Evolutionary conservation across 2,329 filamentous ascomycete genomes (phyloP).

Genomic region (Xylariales sp.): DNA sequence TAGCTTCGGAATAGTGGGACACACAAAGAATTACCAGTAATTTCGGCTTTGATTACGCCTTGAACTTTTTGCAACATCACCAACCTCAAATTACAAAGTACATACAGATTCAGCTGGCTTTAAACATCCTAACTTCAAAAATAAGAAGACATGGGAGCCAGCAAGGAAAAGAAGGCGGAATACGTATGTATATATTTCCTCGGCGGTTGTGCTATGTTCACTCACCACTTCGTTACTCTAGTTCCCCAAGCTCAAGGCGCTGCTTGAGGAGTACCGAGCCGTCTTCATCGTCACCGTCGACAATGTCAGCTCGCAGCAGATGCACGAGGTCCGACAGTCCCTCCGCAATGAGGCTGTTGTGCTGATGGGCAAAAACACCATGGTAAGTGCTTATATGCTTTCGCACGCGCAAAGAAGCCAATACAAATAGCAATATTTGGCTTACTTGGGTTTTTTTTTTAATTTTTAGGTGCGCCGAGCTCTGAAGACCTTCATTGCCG

Average conservation of each 20-base stretch:
- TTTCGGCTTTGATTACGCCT: constrained; percentile 31
- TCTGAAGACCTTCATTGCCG: constrained; percentile 90
- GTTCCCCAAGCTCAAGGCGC: constrained; percentile 99
- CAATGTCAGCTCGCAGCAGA: constrained; percentile 99
- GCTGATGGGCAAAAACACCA: constrained; percentile 99
- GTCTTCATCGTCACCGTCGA: constrained; percentile 98
- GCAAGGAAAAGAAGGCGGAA: constrained; percentile 87
- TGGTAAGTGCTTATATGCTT: constrained; percentile 64
- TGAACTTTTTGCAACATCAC: constrained; percentile 34
- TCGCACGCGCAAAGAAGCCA: background rate
- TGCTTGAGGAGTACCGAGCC: constrained; percentile 95
- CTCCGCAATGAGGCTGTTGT: constrained; percentile 94
- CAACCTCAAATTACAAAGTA: constrained; percentile 40
- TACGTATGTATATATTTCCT: constrained; percentile 41
- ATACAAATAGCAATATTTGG: no score
- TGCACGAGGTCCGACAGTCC: constrained; percentile 98
- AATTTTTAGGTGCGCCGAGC: constrained; percentile 84
- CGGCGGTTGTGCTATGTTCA: background rate
- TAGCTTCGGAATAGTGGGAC: constrained; percentile 34
- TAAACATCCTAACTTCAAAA: constrained; percentile 98
- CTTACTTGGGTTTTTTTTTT: constrained; percentile 21
- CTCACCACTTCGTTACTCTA: constrained; percentile 61
- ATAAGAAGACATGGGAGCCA: constrained; percentile 99
- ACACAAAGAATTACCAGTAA: constrained; percentile 39
- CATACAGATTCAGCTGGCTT: constrained; percentile 67